phyloP scores from a whole-genome alignment of 2,329 filamentous ascomycete genomes.

The Sarocladium brachiariae region DNA sequence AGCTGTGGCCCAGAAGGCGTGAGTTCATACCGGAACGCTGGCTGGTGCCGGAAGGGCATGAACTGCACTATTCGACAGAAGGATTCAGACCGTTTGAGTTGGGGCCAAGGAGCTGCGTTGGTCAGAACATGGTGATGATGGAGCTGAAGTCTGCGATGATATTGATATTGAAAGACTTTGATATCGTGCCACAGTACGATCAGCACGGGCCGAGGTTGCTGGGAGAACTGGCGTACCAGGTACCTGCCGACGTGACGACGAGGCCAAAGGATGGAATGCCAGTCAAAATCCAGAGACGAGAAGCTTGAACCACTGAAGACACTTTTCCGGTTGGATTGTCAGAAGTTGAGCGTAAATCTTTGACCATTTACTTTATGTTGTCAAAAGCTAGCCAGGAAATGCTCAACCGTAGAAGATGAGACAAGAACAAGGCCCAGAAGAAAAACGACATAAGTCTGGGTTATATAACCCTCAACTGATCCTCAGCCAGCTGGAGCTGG shows the following conservation, averaged over 20 bases:
- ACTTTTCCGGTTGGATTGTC: no score
- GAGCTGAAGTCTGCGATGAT: slow-evolving; percentile 45
- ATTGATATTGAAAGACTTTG: slow-evolving; percentile 41
- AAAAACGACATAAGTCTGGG: not conserved
- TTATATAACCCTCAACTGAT: not conserved
- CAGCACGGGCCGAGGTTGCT: not conserved
- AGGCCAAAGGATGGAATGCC: not conserved
- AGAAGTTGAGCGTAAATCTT: no score
- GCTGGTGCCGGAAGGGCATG: slow-evolving; percentile 22
- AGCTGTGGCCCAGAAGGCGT: slow-evolving; percentile 30
- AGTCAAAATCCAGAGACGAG: not conserved
- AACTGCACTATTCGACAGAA: slow-evolving; percentile 19
- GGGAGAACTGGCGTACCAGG: not conserved
- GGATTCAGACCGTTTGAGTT: slow-evolving; percentile 48
- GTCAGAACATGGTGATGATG: slow-evolving; percentile 46
- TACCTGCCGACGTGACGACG: not conserved
- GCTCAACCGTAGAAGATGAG: not conserved
- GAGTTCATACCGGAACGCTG: slow-evolving; percentile 38
- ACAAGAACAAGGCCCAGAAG: not conserved
- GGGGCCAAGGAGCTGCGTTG: slow-evolving; percentile 47
- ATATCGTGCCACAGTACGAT: slow-evolving; percentile 26
- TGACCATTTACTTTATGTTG: no score
- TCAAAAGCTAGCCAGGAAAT: no score
- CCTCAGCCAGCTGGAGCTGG: no score
- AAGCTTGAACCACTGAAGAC: not conserved